Evolutionary conservation across 225 moss, liverwort and hornwort genomes (phyloP).

Genomic region (Bryoerythrophyllum caledonicum): DNA sequence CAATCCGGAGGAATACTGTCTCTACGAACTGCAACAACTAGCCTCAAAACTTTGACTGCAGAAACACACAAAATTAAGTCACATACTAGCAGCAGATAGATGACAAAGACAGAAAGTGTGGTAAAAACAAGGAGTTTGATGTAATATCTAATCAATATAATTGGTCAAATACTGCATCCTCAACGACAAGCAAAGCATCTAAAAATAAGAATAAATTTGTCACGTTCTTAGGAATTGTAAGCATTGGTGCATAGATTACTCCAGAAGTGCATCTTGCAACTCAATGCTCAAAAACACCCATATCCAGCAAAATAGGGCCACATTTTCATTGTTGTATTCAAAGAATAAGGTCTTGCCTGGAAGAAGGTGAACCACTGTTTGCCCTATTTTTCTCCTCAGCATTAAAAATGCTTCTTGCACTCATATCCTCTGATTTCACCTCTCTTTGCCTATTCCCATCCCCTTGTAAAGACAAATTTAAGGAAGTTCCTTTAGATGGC

Average conservation of each 20-base stretch:
- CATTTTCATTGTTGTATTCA: neutral
- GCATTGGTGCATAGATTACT: neutral
- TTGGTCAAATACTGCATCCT: neutral
- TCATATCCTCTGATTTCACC: conserved; percentile 11
- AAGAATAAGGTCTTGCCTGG: conserved; percentile 28
- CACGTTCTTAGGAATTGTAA: neutral
- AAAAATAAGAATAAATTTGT: neutral
- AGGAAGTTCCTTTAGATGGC: conserved; percentile 25
- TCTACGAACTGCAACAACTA: too few relatives aligned
- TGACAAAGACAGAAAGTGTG: neutral
- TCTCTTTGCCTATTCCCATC: conserved; percentile 25
- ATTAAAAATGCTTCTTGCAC: too few relatives aligned
- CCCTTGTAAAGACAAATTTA: conserved; percentile 11
- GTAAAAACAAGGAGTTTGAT: conserved; percentile 4
- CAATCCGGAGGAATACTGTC: too few relatives aligned
- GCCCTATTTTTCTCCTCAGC: conserved; percentile 24
- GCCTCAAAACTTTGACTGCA: conserved; percentile 36
- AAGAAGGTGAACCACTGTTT: conserved; percentile 18
- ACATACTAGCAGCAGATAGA: conserved; percentile 20
- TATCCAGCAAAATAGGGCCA: neutral
- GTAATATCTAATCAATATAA: neutral
- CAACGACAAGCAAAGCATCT: neutral
- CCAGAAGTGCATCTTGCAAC: neutral
- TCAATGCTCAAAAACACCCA: neutral
- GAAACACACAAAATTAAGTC: conserved; percentile 20